phyloP scores from a whole-genome alignment of 2,329 filamentous ascomycete species.

The Alternaria ethzedia region DNA sequence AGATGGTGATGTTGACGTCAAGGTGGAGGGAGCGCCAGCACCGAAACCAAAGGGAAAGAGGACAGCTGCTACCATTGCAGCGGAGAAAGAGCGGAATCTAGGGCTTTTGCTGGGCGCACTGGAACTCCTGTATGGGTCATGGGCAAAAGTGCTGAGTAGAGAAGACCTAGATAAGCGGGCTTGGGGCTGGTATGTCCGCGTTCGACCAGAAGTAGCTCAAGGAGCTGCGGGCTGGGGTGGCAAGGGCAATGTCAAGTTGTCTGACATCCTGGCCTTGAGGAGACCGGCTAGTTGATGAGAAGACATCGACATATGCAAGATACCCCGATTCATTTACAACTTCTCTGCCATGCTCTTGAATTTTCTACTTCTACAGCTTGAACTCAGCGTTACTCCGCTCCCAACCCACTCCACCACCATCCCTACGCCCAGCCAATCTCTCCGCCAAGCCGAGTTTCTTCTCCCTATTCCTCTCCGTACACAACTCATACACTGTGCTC shows the following conservation, averaged over 20 bases:
- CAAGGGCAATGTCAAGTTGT: constrained; percentile 72
- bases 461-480: constrained; percentile 74
- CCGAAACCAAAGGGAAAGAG: constrained; percentile 52
- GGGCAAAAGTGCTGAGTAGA: constrained; percentile 67
- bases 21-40: constrained; percentile 21
- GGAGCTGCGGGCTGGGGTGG: constrained; percentile 84
- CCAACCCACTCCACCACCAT: constrained; percentile 64
- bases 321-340: not conserved
- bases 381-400: constrained; percentile 77
- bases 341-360: not conserved
- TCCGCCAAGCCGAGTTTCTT: constrained; percentile 76
- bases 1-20: not conserved
- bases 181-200: constrained; percentile 81
- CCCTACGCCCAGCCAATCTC: constrained; percentile 66
- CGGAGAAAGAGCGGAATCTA: constrained; percentile 73
- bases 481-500: constrained; percentile 89
- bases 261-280: constrained; percentile 60
- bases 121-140: constrained; percentile 75
- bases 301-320: not conserved
- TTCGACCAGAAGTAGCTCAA: constrained; percentile 76
- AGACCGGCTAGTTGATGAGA: constrained; percentile 12
- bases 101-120: constrained; percentile 73
- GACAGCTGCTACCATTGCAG: constrained; percentile 55
- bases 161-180: constrained; percentile 76
- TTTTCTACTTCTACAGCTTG: constrained; percentile 63